Evolutionary conservation across 441 rosid species (phyloP), one percentile per base, ranked within the genome.

Genomic region (Croton setiger): DNA sequence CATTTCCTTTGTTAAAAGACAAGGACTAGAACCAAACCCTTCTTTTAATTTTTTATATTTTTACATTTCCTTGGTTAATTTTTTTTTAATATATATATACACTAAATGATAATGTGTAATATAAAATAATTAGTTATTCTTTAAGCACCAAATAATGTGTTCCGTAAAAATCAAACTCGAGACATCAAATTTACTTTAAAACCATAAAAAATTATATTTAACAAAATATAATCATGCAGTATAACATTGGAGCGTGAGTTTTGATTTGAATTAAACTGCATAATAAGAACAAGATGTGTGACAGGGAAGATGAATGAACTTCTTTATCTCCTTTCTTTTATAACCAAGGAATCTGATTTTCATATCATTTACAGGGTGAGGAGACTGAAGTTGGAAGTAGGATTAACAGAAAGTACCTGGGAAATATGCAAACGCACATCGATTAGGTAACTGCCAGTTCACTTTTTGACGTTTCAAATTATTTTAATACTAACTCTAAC

Each of bases 401-500:
- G 31, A 27, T 31, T 14, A 23, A 27, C 54, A 8, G 21, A 48
- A 43, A 27, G 31, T 27, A 51, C 68, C 8, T 64, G 43, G 58
- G 45, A 64, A 64, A 20, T 35, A 64, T 49, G 58, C 67, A 49
- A 56, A 64, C 31, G 58, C 67, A 49, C 67, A 64, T 48, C 57
- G 37, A 55, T 55, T 18, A n/a, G 27, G 27, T 18, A 7, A 60
- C 15, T 60, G 6, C 1, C 47, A 60, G 47, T 17, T 37, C 20
- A 10, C 20, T 60, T 60, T 17, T 3, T 17, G 49, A 60, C 9
- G 4, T 5, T 39, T 39, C 10, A 39, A 39, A 39, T 39, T 37
- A 37, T 3, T 3, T 39, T 39, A 39, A 5, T 5, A 39, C 7
- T 7, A 39, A 39, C n/a, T n/a, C n/a, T n/a, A n/a, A 27, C 31